A percentile compares a stretch with the other conserved stretches of the same genome.
phyloP scores from a whole-genome alignment of 179 eudicot species.

The Carnegiea gigantea region DNA sequence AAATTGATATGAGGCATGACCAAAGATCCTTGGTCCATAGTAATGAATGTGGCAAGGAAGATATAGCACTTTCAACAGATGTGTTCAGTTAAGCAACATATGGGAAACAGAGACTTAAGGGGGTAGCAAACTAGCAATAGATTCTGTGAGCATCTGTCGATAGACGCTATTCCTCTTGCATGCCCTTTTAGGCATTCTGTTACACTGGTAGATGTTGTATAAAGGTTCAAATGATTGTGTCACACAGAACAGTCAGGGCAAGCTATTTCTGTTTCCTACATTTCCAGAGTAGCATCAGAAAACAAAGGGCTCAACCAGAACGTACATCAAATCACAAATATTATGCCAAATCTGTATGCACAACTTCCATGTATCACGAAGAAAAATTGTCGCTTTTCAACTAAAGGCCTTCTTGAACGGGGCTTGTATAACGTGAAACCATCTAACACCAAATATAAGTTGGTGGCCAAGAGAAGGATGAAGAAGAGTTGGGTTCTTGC shows the following conservation, averaged over 20 bases:
- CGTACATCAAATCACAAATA: neutral
- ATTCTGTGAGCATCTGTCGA: neutral
- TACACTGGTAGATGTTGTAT: neutral
- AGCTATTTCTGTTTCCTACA: neutral
- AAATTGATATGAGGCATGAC: neutral
- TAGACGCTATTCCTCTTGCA: neutral
- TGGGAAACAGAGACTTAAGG: neutral
- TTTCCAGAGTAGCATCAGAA: neutral
- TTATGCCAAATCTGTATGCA: neutral
- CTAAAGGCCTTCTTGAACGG: neutral
- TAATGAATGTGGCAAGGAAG: neutral
- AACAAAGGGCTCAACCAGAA: neutral
- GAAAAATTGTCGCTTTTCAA: neutral
- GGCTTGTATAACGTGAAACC: neutral
- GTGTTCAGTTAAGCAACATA: neutral
- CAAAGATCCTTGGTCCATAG: neutral
- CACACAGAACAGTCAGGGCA: neutral
- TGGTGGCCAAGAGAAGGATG: too few species aligned
- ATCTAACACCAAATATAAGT: too few species aligned
- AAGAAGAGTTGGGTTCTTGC: too few species aligned
- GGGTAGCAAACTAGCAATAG: neutral
- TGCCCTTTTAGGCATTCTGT: constrained; percentile 5
- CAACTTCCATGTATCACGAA: neutral
- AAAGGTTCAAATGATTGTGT: neutral
- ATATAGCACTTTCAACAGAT: neutral